Conservation (phyloP, 106 monocot species). For the Acorus calamus region DNA sequence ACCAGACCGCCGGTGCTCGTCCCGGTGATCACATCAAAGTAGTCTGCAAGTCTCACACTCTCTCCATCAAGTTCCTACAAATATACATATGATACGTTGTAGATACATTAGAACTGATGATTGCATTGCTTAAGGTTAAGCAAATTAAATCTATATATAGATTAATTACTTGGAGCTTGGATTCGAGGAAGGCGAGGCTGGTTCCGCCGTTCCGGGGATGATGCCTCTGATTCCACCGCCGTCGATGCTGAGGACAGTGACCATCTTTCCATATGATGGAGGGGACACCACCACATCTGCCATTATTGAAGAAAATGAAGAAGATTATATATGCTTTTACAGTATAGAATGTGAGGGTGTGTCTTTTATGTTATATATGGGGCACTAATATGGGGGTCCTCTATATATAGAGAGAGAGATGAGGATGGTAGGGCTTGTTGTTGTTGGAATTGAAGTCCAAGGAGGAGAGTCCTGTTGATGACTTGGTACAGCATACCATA, state of each 20-base stretch:
- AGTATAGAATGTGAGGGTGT: too few relatives aligned
- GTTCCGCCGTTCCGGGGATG: conserved; percentile 7
- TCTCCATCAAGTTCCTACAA: too few relatives aligned
- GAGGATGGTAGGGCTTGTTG: too few relatives aligned
- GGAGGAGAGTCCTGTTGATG: too few relatives aligned
- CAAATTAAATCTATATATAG: neutral
- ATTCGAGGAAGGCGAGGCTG: conserved; percentile 7
- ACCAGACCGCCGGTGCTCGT: conserved; percentile 19
- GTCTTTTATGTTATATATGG: too few relatives aligned
- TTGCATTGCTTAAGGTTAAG: neutral
- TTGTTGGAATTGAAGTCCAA: too few relatives aligned
- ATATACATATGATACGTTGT: neutral
- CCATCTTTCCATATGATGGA: neutral
- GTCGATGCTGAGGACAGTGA: conserved; percentile 8
- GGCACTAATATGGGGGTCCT: too few relatives aligned
- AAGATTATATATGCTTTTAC: too few relatives aligned
- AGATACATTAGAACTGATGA: neutral
- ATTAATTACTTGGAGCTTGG: conserved; percentile 8
- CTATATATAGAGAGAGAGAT: too few relatives aligned
- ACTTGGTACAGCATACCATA: too few relatives aligned
- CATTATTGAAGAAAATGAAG: too few relatives aligned
- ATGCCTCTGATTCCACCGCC: conserved; percentile 11
- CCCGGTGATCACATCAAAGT: conserved; percentile 18
- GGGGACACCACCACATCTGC: too few relatives aligned
- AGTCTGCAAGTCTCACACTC: conserved; percentile 10